Evolutionary conservation across 140 eudicot genomes (phyloP).

Genomic region (Oenanthe javanica): DNA sequence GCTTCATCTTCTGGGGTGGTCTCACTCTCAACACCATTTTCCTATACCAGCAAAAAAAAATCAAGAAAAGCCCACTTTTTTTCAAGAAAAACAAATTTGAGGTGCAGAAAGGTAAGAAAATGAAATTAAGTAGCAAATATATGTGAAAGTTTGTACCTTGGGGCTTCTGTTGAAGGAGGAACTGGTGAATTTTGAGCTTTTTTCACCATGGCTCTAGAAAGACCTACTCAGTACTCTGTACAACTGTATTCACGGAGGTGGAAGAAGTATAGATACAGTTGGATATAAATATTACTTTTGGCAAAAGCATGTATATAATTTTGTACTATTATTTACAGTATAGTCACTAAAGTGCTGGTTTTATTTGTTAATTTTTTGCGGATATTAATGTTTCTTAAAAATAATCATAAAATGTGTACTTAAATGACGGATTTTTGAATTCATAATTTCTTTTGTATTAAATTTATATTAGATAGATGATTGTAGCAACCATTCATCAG

Average conservation of each 20-base stretch:
- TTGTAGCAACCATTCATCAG: too few relatives aligned
- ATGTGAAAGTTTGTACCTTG: constrained; percentile 17
- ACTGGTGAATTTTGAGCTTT: constrained; percentile 21
- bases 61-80: neutral
- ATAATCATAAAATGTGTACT: too few relatives aligned
- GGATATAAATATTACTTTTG: neutral
- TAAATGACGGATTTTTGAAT: too few relatives aligned
- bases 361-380: too few relatives aligned
- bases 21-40: constrained; percentile 33
- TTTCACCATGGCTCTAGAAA: constrained; percentile 21
- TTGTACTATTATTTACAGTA: too few relatives aligned
- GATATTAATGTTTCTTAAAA: too few relatives aligned
- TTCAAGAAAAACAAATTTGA: neutral
- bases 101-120: neutral
- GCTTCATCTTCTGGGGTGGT: constrained; percentile 21
- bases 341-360: too few relatives aligned
- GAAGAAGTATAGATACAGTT: neutral
- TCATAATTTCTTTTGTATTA: too few relatives aligned
- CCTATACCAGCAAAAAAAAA: constrained; percentile 24
- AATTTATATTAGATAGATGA: too few relatives aligned
- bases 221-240: too few relatives aligned
- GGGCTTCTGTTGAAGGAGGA: constrained; percentile 16
- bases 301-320: too few relatives aligned
- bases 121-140: neutral
- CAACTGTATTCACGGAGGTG: neutral